A percentile compares a stretch with the other conserved stretches of the same genome.
Conservation (phyloP, 495 filamentous ascomycete genomes). For the Podospora sp. region DNA sequence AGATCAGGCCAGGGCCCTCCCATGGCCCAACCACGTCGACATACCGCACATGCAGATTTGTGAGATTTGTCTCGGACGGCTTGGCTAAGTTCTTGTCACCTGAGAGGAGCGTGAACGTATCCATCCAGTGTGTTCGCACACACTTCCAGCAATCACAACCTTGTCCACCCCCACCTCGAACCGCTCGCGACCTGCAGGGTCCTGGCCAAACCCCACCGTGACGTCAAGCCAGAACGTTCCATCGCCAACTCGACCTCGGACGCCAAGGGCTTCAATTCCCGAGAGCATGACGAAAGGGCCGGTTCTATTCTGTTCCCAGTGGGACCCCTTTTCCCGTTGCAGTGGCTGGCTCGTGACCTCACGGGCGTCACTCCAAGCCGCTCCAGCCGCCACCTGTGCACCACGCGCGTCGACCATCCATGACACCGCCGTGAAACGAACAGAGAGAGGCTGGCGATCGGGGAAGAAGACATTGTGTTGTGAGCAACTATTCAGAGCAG, state of each 20-base stretch:
- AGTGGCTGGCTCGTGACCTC: not conserved
- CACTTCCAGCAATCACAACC: not conserved
- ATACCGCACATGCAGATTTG: not conserved
- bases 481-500: too few relatives aligned
- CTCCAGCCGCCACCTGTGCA: too few relatives aligned
- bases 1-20: too few relatives aligned
- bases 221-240: constrained; percentile 8
- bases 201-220: not conserved
- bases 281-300: not conserved
- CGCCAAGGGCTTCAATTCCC: not conserved
- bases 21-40: too few relatives aligned
- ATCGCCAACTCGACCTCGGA: not conserved
- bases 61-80: not conserved
- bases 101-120: not conserved
- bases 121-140: not conserved
- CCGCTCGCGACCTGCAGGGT: not conserved
- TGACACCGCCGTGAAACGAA: too few relatives aligned
- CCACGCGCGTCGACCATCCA: too few relatives aligned
- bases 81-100: too few relatives aligned
- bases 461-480: too few relatives aligned
- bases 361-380: too few relatives aligned
- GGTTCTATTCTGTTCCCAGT: not conserved
- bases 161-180: not conserved
- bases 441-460: too few relatives aligned
- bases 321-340: not conserved